Conservation (phyloP, 495 filamentous ascomycete genomes). For the Trichoderma reesei region DNA sequence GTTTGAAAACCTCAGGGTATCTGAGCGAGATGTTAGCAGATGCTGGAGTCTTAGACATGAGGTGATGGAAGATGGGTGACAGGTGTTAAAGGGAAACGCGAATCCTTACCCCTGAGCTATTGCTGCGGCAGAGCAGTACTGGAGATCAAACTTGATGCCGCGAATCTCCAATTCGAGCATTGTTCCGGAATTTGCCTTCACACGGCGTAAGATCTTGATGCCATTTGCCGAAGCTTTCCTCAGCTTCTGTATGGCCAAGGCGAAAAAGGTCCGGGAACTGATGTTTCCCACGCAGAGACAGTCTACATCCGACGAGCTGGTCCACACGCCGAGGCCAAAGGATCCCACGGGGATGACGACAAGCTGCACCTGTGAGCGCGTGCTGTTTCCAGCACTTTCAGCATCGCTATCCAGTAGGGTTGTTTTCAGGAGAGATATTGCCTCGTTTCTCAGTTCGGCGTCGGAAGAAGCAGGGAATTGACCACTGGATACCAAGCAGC, state of each 20-base stretch:
- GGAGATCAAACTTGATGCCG: slow-evolving; percentile 44
- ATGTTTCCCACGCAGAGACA: slow-evolving; percentile 49
- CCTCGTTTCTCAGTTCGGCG: neutral
- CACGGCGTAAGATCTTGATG: slow-evolving; percentile 40
- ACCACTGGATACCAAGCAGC: slow-evolving; percentile 19
- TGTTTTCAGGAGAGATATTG: slow-evolving; percentile 31
- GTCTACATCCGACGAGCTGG: slow-evolving; percentile 45
- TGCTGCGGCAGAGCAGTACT: slow-evolving; percentile 46
- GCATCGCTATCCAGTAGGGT: neutral
- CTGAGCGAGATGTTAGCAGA: neutral
- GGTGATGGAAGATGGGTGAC: neutral
- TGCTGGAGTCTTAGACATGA: no score
- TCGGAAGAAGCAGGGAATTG: slow-evolving; percentile 37
- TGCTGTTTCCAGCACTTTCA: neutral
- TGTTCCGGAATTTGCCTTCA: slow-evolving; percentile 40
- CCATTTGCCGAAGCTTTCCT: slow-evolving; percentile 30
- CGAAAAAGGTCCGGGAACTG: slow-evolving; percentile 44
- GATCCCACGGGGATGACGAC: slow-evolving; percentile 49
- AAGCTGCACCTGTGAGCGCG: slow-evolving; percentile 16
- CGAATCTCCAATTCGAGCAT: slow-evolving; percentile 46
- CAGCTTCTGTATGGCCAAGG: slow-evolving; percentile 40
- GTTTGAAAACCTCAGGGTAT: slow-evolving; percentile 26
- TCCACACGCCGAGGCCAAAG: slow-evolving; percentile 49
- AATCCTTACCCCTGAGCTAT: slow-evolving; percentile 27
- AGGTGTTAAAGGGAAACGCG: neutral